Base-by-base conservation (phyloP, 2,329 filamentous ascomycete genomes). In the Drechslerella coelobrocha region DNA sequence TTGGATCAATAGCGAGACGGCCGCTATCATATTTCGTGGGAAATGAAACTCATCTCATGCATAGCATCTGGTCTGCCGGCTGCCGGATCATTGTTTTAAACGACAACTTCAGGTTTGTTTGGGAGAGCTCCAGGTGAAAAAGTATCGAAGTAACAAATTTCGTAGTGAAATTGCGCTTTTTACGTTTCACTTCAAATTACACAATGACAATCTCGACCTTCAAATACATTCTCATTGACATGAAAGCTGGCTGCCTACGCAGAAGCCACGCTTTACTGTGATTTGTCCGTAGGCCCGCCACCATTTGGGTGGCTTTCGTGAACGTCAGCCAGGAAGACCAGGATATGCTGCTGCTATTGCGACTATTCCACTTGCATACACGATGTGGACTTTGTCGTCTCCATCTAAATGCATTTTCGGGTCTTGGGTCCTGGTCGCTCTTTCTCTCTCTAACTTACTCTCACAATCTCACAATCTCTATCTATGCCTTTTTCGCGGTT, bases 31-130 rank as follows among this genome's bases (percentile, higher is more conserved):
- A 71, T 47, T 69, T 71, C 59, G 29, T 63, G 66, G 66, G 59
- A 71, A 71, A 71, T 71, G 66, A 71, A 71, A 71, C 59, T 71
- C 66, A 71, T 71, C 59, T 63, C 66, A 63, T 45, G 66, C 55
- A 62, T 53, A 59, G 66, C 57, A 61, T 53, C 41, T 43, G 12
- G 34, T 14, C 34, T 39, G 34, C 41, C 41, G 53, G 23, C n/a
- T 59, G 61, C 53, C 66, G 66, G 59, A 61, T 48, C 54, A 71
- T 26, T 26, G 66, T 63, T 63, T 59, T 53, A 54, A 24, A 54
- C 52, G 17, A 5, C 17, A 34, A 29, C 47, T 27, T 62, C 59
- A 47, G 50, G 34, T 26, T 19, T 39, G 59, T 62, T 62, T 62
- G 48, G 47, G 37, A 51, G 14, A 59, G n/a, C n/a, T 56, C 41